phyloP scores from a whole-genome alignment of 331 rosid genomes.

The Rosa hybrid region DNA sequence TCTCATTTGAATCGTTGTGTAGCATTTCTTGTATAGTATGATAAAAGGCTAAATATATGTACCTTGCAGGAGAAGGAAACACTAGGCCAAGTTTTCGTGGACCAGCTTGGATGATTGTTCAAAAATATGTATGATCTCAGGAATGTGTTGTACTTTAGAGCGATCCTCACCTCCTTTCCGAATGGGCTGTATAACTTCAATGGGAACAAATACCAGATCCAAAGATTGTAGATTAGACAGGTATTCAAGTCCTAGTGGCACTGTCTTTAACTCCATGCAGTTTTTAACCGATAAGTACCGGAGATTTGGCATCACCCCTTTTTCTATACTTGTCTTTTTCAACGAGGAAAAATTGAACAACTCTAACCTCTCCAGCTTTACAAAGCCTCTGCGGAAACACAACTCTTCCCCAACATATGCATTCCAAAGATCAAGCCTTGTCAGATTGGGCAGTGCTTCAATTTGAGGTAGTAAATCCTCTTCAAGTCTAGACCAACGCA shows the following conservation, averaged over 20 bases:
- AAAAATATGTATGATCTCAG: background rate
- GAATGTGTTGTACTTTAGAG: slow-evolving; percentile 4
- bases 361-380: background rate
- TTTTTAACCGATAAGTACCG: fast-evolving
- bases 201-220: too few relatives aligned
- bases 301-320: slow-evolving; percentile 14
- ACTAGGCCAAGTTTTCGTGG: background rate
- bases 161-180: background rate
- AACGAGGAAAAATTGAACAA: background rate
- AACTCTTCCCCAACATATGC: slow-evolving; percentile 1
- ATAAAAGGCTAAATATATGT: too few relatives aligned
- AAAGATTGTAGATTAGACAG: background rate
- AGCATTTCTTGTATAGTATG: too few relatives aligned
- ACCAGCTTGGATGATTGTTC: background rate
- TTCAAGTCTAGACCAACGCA: slow-evolving; percentile 17
- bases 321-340: background rate
- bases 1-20: too few relatives aligned
- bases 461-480: slow-evolving; percentile 11
- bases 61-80: too few relatives aligned
- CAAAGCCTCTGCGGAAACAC: background rate
- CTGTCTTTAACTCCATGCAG: background rate
- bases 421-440: background rate
- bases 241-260: slow-evolving; percentile 14
- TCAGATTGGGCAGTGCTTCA: slow-evolving; percentile 5
- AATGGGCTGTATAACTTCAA: background rate